Evolutionary conservation across 2,329 filamentous ascomycete genomes (phyloP), one percentile per base, ranked within the genome.

Genomic region (Fusarium annulatum): DNA sequence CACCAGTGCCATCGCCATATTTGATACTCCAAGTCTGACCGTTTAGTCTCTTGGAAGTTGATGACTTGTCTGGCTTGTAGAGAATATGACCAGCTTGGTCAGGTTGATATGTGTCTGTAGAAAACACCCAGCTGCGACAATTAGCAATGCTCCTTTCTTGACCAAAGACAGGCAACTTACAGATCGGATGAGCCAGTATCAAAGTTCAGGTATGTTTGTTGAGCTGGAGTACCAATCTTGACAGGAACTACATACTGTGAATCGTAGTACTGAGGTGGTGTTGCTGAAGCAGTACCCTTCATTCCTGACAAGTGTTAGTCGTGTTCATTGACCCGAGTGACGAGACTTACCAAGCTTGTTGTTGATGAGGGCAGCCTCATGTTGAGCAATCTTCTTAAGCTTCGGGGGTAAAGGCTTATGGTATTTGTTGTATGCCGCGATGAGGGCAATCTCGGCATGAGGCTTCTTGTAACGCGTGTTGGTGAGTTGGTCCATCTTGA

Each of bases 1-100:
- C 92, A 43, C 85, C 85, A 49, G 88, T 89, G 19, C 89, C 89
- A 73, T 94, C 92, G 30, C 90, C 91, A 75, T 94, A 94, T 21
- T 79, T 82, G 76, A 93, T 91, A 11, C 81, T 80, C 90, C 91
- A 93, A 30, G 81, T 85, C 71, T 79, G 55, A 3, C 79, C 80
- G 1, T 30, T 52, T 56, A 89, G 74, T 49, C 84, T 79, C 71
- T 84, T 85, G 52, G 82, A 82, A 4, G 84, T 86, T 11, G 64
- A 79, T 33, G 86, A 85, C 7, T 81, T 64, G 42, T 80, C 74
- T 8, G 88, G 88, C 46, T 85, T 83, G 81, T 94, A 94, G 75
- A 89, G 79, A 43, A 81, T 78, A 75, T 93, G 91, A 9, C 88
- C 88, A 1, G 73, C 73, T 51, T 86, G 82, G 62, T 88, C 79